Conservation (phyloP, 2,329 filamentous ascomycete genomes). For the Fusarium lyarnte region DNA sequence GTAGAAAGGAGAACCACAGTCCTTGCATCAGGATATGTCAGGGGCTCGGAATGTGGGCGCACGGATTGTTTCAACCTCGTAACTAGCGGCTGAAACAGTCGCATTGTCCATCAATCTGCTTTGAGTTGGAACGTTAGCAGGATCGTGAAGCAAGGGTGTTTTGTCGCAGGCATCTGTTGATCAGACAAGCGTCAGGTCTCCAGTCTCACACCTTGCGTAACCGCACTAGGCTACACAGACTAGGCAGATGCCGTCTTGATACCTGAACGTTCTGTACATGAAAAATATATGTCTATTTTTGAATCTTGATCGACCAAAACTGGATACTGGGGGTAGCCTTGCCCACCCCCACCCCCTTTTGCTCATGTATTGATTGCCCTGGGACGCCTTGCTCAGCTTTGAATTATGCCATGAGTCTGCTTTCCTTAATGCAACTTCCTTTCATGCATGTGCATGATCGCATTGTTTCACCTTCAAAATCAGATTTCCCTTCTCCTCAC, state of each 20-base stretch:
- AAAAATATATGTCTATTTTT: conserved; percentile 28
- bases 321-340: neutral
- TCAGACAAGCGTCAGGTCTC: conserved; percentile 27
- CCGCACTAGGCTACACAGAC: neutral
- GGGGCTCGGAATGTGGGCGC: conserved; percentile 31
- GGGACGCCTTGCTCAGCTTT: conserved; percentile 36
- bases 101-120: conserved; percentile 12
- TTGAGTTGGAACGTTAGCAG: conserved; percentile 8
- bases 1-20: conserved; percentile 4
- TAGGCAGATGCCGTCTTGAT: neutral
- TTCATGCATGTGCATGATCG: conserved; percentile 15
- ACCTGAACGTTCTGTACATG: conserved; percentile 5
- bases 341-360: conserved; percentile 11
- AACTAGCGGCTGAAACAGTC: conserved; percentile 40
- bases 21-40: conserved; percentile 31
- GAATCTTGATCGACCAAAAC: conserved; percentile 18
- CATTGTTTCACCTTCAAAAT: conserved; percentile 16
- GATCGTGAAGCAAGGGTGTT: conserved; percentile 13
- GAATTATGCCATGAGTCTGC: conserved; percentile 15
- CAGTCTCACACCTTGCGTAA: conserved; percentile 7
- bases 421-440: neutral
- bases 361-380: conserved; percentile 17
- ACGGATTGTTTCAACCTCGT: conserved; percentile 40
- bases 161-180: conserved; percentile 28
- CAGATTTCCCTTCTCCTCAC: neutral